These are phyloP conservation scores for Iberis pinnata DNA, from an alignment of 345 rosid genomes.

Conservation along the genomic window DNA sequence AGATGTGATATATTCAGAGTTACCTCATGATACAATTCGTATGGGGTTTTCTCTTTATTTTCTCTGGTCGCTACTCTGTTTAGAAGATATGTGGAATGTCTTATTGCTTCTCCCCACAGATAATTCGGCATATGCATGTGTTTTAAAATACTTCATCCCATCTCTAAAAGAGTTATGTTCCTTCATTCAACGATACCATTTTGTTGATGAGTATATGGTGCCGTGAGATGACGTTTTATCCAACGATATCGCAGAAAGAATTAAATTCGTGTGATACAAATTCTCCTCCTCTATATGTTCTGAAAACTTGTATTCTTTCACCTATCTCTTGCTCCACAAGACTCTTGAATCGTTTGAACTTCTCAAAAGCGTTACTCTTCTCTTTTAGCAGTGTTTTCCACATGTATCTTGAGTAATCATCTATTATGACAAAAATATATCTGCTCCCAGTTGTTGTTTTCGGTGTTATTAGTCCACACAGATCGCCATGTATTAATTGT, in stretches of 20 bases:
- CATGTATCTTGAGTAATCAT: background rate
- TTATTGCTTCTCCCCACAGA: background rate
- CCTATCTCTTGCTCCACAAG: background rate
- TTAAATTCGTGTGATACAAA: too few relatives aligned
- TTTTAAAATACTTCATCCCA: background rate
- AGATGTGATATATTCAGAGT: background rate
- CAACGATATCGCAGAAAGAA: background rate
- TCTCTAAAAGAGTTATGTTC: background rate
- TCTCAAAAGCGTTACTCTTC: background rate
- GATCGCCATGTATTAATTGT: too few relatives aligned
- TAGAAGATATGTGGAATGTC: background rate
- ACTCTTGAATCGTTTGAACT: too few relatives aligned
- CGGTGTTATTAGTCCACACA: too few relatives aligned
- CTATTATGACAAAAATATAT: background rate
- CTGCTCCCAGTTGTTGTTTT: too few relatives aligned
- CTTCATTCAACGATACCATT: background rate
- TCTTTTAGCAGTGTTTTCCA: background rate
- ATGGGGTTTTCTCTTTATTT: background rate
- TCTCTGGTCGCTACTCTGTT: background rate
- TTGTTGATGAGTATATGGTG: background rate
- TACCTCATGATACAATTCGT: background rate
- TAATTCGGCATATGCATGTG: background rate
- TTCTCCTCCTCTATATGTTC: too few relatives aligned
- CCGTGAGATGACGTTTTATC: background rate
- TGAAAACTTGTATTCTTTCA: background rate